Base-by-base conservation (phyloP, 1,139 yeast species). In the Saccharomyces hybrid region DNA sequence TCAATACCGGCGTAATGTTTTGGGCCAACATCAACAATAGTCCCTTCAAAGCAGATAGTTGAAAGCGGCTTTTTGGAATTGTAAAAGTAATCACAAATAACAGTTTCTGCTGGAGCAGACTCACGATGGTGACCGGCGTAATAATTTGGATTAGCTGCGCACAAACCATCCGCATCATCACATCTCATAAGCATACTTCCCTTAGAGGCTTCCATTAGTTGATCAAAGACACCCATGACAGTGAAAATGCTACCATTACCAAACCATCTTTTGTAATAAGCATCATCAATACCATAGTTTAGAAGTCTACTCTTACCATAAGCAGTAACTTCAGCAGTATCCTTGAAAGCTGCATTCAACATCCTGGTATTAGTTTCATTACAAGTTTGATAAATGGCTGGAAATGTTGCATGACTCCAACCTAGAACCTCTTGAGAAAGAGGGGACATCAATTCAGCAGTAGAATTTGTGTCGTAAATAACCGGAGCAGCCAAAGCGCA, bases 41-140 rank as follows among this genome's bases (percentile, higher is more conserved):
- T 61, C 44, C 71, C 72, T 48, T 61, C 61, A 9, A 64, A 59
- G 55, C 73, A 69, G 48, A 69, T 57, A 34, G 61, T 62, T 5
- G 61, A 55, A 31, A 69, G 52, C 42, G 64, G 64, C 50, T 55
- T 59, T 57, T 64, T 68, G 3, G 67, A 54, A 27, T 59, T 58
- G 56, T 64, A 69, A 47, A 68, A 66, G 42, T 65, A 54, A 51
- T 69, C 71, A 59, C 73, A 71, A 51, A 71, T 63, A 31, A 70
- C 73, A 11, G 72, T 73, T 58, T 73, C 73, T 50, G 71, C 68
- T 2, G 71, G 61, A 19, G 62, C 72, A 53, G 71, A 71, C 32
- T 64, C 68, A 51, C 75, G 73, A 64, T 75, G 67, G 52, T 73
- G 73, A 34, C 76, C 75, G 7, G 75, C 75, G 70, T 73, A 72